phyloP scores from a whole-genome alignment of 148 eudicot genomes.

The Rhododendron vialii region DNA sequence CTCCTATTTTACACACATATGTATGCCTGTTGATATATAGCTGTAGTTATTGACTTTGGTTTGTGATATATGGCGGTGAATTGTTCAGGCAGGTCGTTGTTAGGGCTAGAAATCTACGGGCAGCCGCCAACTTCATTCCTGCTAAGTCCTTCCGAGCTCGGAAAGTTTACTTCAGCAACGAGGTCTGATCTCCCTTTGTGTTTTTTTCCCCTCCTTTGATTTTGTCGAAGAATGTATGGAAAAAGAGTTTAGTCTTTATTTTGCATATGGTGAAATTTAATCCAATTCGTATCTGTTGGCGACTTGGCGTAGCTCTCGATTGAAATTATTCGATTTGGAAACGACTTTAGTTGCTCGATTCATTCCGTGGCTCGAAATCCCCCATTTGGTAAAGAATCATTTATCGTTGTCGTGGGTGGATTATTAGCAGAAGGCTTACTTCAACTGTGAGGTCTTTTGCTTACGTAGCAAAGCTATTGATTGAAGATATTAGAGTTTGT shows the following conservation, averaged over 20 bases:
- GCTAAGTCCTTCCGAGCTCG: conserved; percentile 81
- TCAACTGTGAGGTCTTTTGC: not conserved
- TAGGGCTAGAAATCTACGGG: conserved; percentile 83
- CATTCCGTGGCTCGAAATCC: too few relatives aligned
- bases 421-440: not conserved
- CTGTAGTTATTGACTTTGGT: not conserved
- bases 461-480: not conserved
- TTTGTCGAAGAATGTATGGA: not conserved
- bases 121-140: conserved; percentile 84
- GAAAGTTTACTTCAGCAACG: conserved; percentile 62
- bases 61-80: conserved; percentile 7
- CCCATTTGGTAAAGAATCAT: not conserved
- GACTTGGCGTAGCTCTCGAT: not conserved
- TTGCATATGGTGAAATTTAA: not conserved
- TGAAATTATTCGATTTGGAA: not conserved
- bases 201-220: not conserved
- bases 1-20: too few relatives aligned
- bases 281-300: not conserved
- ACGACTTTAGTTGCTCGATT: too few relatives aligned
- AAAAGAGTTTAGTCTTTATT: not conserved
- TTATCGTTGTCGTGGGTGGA: not conserved
- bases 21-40: not conserved
- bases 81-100: conserved; percentile 68
- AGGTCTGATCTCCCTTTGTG: conserved; percentile 33
- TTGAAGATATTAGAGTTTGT: not conserved